phyloP scores from a whole-genome alignment of 2,329 filamentous ascomycete genomes.

The Colletotrichum tabaci region DNA sequence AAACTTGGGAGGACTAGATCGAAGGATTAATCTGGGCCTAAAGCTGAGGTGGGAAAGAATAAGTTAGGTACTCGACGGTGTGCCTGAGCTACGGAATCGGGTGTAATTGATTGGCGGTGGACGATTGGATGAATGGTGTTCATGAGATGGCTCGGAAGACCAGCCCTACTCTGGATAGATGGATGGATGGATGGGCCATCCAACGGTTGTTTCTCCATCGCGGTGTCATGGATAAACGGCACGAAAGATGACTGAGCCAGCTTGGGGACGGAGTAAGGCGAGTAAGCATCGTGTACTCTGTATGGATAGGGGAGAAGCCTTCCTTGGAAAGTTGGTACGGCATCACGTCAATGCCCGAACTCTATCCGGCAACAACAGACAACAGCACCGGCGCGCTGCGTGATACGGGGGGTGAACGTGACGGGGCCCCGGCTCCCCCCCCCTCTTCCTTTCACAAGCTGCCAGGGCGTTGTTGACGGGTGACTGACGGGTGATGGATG shows the following conservation, averaged over 20 bases:
- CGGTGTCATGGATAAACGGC: slow-evolving; percentile 5
- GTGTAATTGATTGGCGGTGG: neutral
- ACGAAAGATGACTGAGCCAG: neutral
- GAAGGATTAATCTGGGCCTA: neutral
- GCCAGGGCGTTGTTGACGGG: slow-evolving; percentile 24
- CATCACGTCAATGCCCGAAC: slow-evolving; percentile 39
- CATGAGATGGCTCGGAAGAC: neutral
- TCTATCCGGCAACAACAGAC: slow-evolving; percentile 13
- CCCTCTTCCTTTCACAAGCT: slow-evolving; percentile 21
- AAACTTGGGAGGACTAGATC: neutral
- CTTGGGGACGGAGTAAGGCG: neutral
- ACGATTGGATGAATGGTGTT: neutral
- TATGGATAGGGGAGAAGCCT: neutral
- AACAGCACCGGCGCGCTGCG: neutral
- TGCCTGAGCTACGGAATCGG: neutral
- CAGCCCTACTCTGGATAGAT: neutral
- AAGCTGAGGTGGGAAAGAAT: neutral
- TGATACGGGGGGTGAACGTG: slow-evolving; percentile 3
- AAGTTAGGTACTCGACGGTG: neutral
- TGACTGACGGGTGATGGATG: slow-evolving; percentile 25
- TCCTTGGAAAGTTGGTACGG: neutral
- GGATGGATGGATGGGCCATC: too few relatives aligned
- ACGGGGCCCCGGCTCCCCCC: neutral
- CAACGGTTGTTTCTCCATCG: neutral
- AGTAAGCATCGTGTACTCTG: neutral